Evolutionary conservation across 768 basidiomycete species (phyloP).

Genomic region (Leccinellum luteum): DNA sequence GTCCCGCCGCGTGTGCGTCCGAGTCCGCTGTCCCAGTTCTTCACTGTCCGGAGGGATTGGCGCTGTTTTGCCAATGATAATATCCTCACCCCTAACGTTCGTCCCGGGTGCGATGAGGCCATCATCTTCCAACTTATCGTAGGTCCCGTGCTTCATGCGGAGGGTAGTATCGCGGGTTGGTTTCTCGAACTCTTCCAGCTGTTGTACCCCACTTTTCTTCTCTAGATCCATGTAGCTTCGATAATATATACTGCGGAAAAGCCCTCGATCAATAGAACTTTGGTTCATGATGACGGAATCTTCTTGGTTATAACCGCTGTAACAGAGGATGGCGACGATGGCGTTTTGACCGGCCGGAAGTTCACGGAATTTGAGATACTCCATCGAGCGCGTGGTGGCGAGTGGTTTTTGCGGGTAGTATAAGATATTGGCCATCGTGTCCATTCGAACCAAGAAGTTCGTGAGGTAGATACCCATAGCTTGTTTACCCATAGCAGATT

Average conservation of each 20-base stretch:
- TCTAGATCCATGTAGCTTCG: conserved; percentile 98
- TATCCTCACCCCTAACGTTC: conserved; percentile 93
- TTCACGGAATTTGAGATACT: conserved; percentile 98
- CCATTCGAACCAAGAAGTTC: conserved; percentile 98
- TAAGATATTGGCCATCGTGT: conserved; percentile 99
- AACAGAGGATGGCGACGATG: conserved; percentile 96
- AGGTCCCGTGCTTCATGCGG: conserved; percentile 96
- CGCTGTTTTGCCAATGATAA: conserved; percentile 98
- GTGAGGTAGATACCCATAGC: conserved; percentile 99
- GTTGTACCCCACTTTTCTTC: conserved; percentile 91
- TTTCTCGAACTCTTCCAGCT: conserved; percentile 95
- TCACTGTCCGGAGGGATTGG: conserved; percentile 96
- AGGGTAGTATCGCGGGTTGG: conserved; percentile 90
- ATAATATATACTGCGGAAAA: conserved; percentile 99
- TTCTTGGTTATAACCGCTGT: conserved; percentile 99
- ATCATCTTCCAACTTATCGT: conserved; percentile 97
- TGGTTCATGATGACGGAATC: conserved; percentile 99
- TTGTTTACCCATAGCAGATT: conserved; percentile 99
- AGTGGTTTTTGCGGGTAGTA: conserved; percentile 99
- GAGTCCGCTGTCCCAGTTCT: conserved; percentile 94
- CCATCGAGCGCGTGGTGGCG: conserved; percentile 98
- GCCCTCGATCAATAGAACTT: conserved; percentile 94
- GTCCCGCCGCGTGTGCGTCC: conserved; percentile 89
- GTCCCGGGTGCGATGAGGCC: conserved; percentile 96
- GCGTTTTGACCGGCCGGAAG: conserved; percentile 99